Percentiles rank a stretch among this genome's conserved stretches.
Evolutionary conservation across 148 eudicot species (phyloP).

Genomic region (Rhododendron ferrugineum): DNA sequence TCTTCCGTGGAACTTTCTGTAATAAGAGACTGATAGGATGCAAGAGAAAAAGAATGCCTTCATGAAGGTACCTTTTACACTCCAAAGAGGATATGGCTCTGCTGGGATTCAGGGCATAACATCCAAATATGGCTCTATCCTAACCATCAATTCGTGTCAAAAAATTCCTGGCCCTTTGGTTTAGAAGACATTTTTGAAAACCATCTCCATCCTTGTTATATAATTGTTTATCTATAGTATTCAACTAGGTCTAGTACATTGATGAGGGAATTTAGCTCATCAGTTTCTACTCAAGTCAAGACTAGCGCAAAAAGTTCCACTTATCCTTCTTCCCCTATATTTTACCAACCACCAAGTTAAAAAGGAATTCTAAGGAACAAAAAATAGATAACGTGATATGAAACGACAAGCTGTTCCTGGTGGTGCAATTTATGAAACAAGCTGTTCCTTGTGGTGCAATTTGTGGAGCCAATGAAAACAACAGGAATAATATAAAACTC

Average conservation of each 20-base stretch:
- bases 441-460: background rate
- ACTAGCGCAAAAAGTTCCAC: background rate
- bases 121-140: background rate
- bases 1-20: background rate
- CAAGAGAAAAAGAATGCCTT: background rate
- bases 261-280: background rate
- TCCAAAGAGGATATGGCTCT: background rate
- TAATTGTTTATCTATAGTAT: background rate
- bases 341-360: background rate
- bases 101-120: background rate
- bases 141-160: background rate
- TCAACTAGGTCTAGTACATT: background rate
- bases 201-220: background rate
- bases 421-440: too few relatives aligned
- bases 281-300: background rate
- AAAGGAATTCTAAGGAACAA: background rate
- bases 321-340: background rate
- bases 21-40: background rate
- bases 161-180: background rate
- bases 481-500: background rate
- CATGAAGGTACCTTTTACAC: background rate
- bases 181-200: background rate
- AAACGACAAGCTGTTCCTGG: background rate
- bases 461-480: background rate
- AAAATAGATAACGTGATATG: background rate